phyloP scores from a whole-genome alignment of 75 land plant species.

The Picea glauca region DNA sequence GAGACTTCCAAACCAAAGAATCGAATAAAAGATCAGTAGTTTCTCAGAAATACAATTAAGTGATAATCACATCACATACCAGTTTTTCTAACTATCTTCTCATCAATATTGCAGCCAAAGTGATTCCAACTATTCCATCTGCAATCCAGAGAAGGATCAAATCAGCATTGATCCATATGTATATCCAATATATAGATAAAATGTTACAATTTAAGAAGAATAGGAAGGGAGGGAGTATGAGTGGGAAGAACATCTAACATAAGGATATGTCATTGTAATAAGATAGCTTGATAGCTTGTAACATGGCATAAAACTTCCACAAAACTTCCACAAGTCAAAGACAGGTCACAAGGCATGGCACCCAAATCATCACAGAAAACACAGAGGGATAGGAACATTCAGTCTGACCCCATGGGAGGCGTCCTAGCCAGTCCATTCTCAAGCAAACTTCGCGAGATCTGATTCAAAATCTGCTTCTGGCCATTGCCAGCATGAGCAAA shows the following conservation, averaged over 20 bases:
- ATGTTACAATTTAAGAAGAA: not conserved
- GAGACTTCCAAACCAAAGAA: not conserved
- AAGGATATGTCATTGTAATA: too few relatives aligned
- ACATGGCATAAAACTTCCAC: too few relatives aligned
- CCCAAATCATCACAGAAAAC: not conserved
- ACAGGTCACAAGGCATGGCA: not conserved
- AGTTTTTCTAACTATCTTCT: conserved; percentile 63
- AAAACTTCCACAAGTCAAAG: too few relatives aligned
- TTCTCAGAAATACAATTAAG: not conserved
- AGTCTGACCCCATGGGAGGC: conserved; percentile 78
- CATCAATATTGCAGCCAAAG: conserved; percentile 64
- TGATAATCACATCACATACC: conserved; percentile 27
- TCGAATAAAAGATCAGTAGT: not conserved
- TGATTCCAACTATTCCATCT: conserved; percentile 99
- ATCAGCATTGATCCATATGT: not conserved
- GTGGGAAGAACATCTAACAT: too few relatives aligned
- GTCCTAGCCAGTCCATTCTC: conserved; percentile 63
- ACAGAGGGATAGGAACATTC: not conserved
- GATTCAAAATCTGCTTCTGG: not conserved
- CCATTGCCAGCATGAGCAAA: not conserved
- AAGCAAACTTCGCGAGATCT: conserved; percentile 20
- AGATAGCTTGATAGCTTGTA: too few relatives aligned
- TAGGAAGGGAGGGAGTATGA: too few relatives aligned
- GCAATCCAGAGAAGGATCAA: not conserved
- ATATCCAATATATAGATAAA: not conserved